Evolutionary conservation across 768 basidiomycete genomes (phyloP).

Genomic region (Floccularia luteovirens): DNA sequence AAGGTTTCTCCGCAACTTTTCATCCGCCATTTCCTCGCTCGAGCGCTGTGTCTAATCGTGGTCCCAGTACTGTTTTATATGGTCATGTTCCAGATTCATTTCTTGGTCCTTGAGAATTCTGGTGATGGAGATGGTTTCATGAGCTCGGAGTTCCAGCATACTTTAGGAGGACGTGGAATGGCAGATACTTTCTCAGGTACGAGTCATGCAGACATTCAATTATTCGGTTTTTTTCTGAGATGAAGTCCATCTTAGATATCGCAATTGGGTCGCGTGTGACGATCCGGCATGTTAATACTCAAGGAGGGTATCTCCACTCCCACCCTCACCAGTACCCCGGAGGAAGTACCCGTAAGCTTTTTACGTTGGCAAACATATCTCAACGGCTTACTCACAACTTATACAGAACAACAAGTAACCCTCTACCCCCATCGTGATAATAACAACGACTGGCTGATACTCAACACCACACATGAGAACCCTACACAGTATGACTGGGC

Average conservation of each 20-base stretch:
- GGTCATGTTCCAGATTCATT: slow-evolving; percentile 95
- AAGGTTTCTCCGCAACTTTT: slow-evolving; percentile 71
- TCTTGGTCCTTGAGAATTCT: slow-evolving; percentile 77
- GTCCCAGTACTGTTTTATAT: slow-evolving; percentile 89
- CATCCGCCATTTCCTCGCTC: slow-evolving; percentile 79
- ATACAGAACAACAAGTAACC: slow-evolving; percentile 92
- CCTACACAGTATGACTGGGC: slow-evolving; percentile 35
- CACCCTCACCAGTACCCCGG: slow-evolving; percentile 85
- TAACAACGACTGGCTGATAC: slow-evolving; percentile 91
- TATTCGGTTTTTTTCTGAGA: not conserved
- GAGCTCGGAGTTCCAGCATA: slow-evolving; percentile 99
- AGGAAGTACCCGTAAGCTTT: slow-evolving; percentile 73
- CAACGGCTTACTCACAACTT: slow-evolving; percentile 2
- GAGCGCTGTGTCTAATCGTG: slow-evolving; percentile 84
- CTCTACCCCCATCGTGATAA: slow-evolving; percentile 97
- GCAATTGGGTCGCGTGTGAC: slow-evolving; percentile 77
- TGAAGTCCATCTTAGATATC: slow-evolving; percentile 47
- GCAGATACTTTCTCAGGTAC: slow-evolving; percentile 84
- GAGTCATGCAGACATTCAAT: slow-evolving; percentile 10
- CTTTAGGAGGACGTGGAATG: slow-evolving; percentile 85
- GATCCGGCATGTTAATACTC: slow-evolving; percentile 90
- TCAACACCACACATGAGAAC: slow-evolving; percentile 58
- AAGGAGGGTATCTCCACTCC: slow-evolving; percentile 98
- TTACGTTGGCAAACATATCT: not conserved
- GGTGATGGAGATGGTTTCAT: slow-evolving; percentile 99